Percentiles rank a stretch among this genome's conserved stretches.
phyloP scores from a whole-genome alignment of 805 yeast genomes.

The Yarrowia keelungensis region DNA sequence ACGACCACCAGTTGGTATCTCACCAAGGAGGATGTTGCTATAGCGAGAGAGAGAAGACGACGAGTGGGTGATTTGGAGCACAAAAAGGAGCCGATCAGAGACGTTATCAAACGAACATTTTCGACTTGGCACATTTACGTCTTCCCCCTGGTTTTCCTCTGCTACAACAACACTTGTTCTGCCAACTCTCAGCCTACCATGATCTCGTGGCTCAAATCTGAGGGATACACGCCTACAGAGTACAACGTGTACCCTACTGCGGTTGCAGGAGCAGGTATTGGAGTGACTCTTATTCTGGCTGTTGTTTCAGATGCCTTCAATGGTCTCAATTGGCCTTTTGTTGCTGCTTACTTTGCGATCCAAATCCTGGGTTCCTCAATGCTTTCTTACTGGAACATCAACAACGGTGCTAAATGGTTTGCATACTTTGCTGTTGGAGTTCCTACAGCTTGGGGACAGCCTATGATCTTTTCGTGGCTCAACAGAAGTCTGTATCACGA shows the following conservation, averaged over 20 bases:
- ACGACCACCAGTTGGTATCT: constrained; percentile 24
- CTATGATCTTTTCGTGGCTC: constrained; percentile 31
- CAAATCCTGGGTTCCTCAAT: constrained; percentile 52
- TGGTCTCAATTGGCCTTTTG: constrained; percentile 27
- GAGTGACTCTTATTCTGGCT: constrained; percentile 14
- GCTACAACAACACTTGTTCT: constrained; percentile 20
- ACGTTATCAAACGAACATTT: constrained; percentile 5
- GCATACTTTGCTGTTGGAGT: constrained; percentile 28
- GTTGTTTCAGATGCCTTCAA: constrained; percentile 21
- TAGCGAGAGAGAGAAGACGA: constrained; percentile 7
- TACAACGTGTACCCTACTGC: constrained; percentile 32
- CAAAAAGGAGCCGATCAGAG: constrained; percentile 12
- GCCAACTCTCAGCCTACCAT: constrained; percentile 32
- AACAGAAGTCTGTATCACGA: constrained; percentile 23
- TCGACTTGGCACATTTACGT: constrained; percentile 31
- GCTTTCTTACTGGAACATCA: constrained; percentile 47
- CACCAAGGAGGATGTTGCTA: not conserved
- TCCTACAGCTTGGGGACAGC: constrained; percentile 29
- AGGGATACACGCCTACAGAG: constrained; percentile 19
- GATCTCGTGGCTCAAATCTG: constrained; percentile 22
- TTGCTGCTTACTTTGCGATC: constrained; percentile 7
- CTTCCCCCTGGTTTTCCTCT: constrained; percentile 23
- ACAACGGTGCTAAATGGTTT: constrained; percentile 14
- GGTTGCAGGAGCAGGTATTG: constrained; percentile 14
- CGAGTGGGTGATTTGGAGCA: constrained; percentile 22